Conservation (phyloP, 257 asterid species). For the Haberlea rhodopensis region DNA sequence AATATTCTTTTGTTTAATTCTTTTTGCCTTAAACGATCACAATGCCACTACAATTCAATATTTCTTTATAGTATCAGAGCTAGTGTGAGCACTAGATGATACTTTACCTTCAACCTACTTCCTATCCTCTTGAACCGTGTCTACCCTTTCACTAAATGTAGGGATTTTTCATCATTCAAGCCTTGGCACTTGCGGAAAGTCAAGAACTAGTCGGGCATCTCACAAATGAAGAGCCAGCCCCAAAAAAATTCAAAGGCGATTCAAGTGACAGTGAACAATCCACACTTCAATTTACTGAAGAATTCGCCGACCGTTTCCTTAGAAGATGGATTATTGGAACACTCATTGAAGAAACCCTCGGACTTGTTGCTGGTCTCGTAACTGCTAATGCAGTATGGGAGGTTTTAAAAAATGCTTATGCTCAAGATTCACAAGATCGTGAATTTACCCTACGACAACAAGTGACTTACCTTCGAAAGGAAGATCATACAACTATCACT, state of each 20-base stretch:
- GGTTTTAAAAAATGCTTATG: slow-evolving; percentile 10
- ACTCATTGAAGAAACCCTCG: slow-evolving; percentile 21
- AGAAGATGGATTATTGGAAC: slow-evolving; percentile 16
- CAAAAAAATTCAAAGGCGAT: too few relatives aligned
- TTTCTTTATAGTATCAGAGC: too few relatives aligned
- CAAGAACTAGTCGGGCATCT: slow-evolving; percentile 10
- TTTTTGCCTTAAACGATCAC: too few relatives aligned
- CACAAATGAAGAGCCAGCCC: background rate
- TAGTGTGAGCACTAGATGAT: too few relatives aligned
- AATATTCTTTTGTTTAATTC: too few relatives aligned
- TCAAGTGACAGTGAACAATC: too few relatives aligned
- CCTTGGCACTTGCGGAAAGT: slow-evolving; percentile 12
- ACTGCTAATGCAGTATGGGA: slow-evolving; percentile 9
- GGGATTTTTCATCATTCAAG: slow-evolving; percentile 7
- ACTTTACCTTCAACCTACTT: too few relatives aligned
- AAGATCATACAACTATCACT: background rate
- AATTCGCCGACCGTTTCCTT: slow-evolving; percentile 11
- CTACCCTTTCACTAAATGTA: slow-evolving; percentile 9
- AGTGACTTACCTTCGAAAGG: slow-evolving; percentile 8
- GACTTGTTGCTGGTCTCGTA: slow-evolving; percentile 17
- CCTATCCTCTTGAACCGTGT: too few relatives aligned
- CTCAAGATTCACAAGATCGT: slow-evolving; percentile 23
- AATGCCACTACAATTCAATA: too few relatives aligned
- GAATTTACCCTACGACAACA: too few relatives aligned
- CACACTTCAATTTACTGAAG: too few relatives aligned